phyloP scores from a whole-genome alignment of 495 filamentous ascomycete genomes.

The Penicillium herquei region DNA sequence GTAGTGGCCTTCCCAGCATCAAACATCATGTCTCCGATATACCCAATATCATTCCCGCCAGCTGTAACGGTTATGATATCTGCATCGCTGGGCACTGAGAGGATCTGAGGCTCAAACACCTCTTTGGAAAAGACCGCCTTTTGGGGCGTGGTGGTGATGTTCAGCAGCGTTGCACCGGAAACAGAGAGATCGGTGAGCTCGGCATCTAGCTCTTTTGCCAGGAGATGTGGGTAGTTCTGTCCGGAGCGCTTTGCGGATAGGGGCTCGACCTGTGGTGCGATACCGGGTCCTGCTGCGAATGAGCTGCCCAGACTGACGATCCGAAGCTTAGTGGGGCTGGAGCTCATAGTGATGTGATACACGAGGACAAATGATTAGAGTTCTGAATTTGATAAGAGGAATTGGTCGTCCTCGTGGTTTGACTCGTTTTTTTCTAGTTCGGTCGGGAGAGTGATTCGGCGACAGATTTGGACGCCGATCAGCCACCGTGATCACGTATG shows the following conservation, averaged over 20 bases:
- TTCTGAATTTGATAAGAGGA: neutral
- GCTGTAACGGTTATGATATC: conserved; percentile 41
- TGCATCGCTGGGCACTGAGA: conserved; percentile 30
- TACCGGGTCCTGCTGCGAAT: conserved; percentile 47
- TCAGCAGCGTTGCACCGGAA: conserved; percentile 42
- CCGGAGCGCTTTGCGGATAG: conserved; percentile 33
- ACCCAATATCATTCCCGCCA: conserved; percentile 47
- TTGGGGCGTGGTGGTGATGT: conserved; percentile 40
- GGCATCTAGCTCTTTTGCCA: conserved; percentile 31
- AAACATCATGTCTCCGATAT: conserved; percentile 40
- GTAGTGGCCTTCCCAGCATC: conserved; percentile 19
- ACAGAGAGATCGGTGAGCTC: conserved; percentile 41
- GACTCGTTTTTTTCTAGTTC: neutral
- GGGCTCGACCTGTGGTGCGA: conserved; percentile 32
- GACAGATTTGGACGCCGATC: neutral
- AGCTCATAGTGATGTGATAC: neutral
- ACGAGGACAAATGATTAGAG: neutral
- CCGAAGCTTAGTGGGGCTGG: conserved; percentile 4
- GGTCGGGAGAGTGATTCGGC: neutral
- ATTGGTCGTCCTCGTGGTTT: neutral
- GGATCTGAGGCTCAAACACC: conserved; percentile 38
- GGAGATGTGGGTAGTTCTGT: conserved; percentile 42
- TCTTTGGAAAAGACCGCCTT: conserved; percentile 11
- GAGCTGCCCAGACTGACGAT: conserved; percentile 32
- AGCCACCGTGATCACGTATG: neutral